Base-by-base conservation (phyloP, 768 basidiomycete genomes). In the Crucibulum laeve region DNA sequence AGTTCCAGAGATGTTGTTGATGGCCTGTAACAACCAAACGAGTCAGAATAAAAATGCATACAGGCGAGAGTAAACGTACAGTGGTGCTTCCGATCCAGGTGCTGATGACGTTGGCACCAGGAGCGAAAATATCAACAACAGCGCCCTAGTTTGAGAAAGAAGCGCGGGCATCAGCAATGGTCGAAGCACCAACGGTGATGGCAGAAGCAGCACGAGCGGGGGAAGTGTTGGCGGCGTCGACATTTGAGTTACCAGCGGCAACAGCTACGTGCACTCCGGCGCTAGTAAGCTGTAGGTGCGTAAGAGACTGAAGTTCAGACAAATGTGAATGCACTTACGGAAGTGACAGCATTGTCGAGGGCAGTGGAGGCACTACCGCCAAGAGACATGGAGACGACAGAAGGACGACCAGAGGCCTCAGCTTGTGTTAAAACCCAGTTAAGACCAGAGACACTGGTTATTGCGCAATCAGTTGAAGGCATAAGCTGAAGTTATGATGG, bases 101-200 rank as follows among this genome's bases (percentile, higher is more conserved):
- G 38, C 55, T 58, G n/a, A 52, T 51, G 37, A 69, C 52, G 42
- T 54, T 51, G 13, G 44, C 41, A 8, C 67, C 68, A 17, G 68
- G 66, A 14, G 66, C 68, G 42, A 61, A 65, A 47, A 68, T 40
- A 44, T 67, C 63, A 25, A 68, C 60, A 25, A 53, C 48, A 11
- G 56, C 25, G 13, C 69, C 69, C 25, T 47, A 64, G 54, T 69
- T 68, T 17, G 67, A 69, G 58, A 57, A 60, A 18, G 47, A 52
- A 21, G 57, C 57, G 6, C 60, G 48, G 8, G 50, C 40, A 45
- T 65, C 67, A 8, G 51, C 39, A 42, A 70, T 64, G 26, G 49
- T 57, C 5, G 52, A 50, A 5, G 66, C 61, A 33, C 62, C 68
- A 25, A 69, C 62, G 13, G 67, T 67, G 42, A 63, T 61, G 14